Conservation (phyloP, 2,329 filamentous ascomycete species). For the Taxawa tesnikishii region DNA sequence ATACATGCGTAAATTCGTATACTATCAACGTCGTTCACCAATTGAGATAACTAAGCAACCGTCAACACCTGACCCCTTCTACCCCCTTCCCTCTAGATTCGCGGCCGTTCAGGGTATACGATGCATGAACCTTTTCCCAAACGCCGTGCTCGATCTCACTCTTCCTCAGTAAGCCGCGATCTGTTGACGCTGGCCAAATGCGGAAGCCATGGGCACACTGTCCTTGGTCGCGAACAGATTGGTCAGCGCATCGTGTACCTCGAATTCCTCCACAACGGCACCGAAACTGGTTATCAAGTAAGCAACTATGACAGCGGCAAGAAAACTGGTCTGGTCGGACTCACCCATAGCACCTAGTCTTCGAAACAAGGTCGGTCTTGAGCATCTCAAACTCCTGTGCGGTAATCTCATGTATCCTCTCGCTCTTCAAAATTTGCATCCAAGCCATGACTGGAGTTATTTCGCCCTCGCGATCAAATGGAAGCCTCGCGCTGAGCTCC, state of each 20-base stretch:
- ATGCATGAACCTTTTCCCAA: too few relatives aligned
- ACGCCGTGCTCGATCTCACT: slow-evolving; percentile 1
- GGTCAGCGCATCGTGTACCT: slow-evolving; percentile 66
- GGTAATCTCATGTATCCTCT: slow-evolving; percentile 53
- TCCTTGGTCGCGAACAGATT: slow-evolving; percentile 52
- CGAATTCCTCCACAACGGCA: slow-evolving; percentile 59
- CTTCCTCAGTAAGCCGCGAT: slow-evolving; percentile 6
- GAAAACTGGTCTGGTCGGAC: slow-evolving; percentile 21
- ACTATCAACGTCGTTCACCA: too few relatives aligned
- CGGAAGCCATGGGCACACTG: slow-evolving; percentile 7
- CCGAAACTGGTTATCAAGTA: slow-evolving; percentile 40
- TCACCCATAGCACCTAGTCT: slow-evolving; percentile 87
- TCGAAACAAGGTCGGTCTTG: slow-evolving; percentile 60
- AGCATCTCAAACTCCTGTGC: slow-evolving; percentile 58
- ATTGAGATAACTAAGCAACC: too few relatives aligned
- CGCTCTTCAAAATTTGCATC: slow-evolving; percentile 65
- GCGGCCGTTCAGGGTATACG: too few relatives aligned
- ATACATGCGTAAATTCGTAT: too few relatives aligned
- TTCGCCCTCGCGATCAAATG: slow-evolving; percentile 65
- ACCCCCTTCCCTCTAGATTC: too few relatives aligned
- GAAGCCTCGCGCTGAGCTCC: slow-evolving; percentile 69
- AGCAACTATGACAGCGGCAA: slow-evolving; percentile 1
- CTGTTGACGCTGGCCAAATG: slow-evolving; percentile 4
- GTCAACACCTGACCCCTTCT: too few relatives aligned
- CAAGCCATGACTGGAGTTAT: slow-evolving; percentile 95